phyloP scores from a whole-genome alignment of 2,329 filamentous ascomycete genomes.

The Chaetomiaceae sp. region DNA sequence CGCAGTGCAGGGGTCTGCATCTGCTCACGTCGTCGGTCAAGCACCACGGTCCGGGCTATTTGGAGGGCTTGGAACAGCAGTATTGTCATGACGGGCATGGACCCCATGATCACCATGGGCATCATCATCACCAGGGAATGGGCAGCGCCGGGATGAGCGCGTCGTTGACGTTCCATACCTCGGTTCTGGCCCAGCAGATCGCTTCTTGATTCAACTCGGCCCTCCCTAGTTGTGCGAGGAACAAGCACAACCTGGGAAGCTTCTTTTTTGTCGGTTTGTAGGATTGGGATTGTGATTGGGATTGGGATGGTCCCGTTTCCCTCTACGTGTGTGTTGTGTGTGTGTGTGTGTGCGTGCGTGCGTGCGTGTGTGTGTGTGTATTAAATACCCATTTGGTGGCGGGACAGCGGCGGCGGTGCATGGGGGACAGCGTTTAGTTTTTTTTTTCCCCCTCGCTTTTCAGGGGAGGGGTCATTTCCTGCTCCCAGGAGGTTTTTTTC shows the following conservation, averaged over 20 bases:
- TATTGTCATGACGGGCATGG: slow-evolving; percentile 5
- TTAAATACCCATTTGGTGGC: slow-evolving; percentile 1
- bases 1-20: slow-evolving; percentile 24
- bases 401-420: slow-evolving; percentile 5
- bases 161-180: slow-evolving; percentile 7
- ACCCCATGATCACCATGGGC: slow-evolving; percentile 2
- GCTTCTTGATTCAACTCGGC: neutral
- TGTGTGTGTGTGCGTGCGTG: too few species aligned
- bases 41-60: slow-evolving; percentile 14
- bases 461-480: too few species aligned
- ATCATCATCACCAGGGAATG: neutral
- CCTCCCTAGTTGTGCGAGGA: too few species aligned
- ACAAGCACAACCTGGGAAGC: too few species aligned
- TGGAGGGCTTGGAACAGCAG: slow-evolving; percentile 4
- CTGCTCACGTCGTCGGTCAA: slow-evolving; percentile 21
- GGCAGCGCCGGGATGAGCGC: neutral
- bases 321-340: too few species aligned
- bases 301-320: too few species aligned
- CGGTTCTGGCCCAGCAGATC: neutral
- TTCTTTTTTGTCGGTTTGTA: neutral
- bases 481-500: too few species aligned
- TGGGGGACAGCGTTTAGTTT: neutral
- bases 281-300: neutral
- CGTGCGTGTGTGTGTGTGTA: neutral
- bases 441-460: too few species aligned